Percentiles rank a stretch among this genome's conserved stretches.
phyloP scores from a whole-genome alignment of 1,284 basidiomycete genomes.

The Puccinia brachypodii region DNA sequence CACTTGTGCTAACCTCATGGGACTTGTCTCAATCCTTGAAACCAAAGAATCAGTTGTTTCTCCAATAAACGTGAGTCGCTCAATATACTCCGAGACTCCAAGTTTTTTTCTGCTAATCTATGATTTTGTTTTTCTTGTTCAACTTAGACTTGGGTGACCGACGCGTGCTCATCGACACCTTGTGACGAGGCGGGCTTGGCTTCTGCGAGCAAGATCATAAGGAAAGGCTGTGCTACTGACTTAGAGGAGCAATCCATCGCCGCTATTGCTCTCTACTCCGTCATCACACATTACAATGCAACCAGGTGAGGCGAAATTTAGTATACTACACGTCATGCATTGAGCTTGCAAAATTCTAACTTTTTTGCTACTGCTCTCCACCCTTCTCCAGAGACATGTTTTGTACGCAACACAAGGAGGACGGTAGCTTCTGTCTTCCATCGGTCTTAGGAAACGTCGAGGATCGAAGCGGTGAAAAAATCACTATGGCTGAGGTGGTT shows the following conservation, averaged over 20 bases:
- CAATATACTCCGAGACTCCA: not conserved
- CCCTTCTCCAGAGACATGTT: not conserved
- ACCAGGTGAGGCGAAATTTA: not conserved
- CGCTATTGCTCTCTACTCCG: not conserved
- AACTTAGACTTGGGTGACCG: constrained; percentile 10
- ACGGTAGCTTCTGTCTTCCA: constrained; percentile 8
- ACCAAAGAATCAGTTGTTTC: not conserved
- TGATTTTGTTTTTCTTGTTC: not conserved
- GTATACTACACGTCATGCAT: not conserved
- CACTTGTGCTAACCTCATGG: constrained; percentile 30
- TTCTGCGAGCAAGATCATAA: not conserved
- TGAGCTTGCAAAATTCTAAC: too few species aligned
- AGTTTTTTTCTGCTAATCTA: not conserved
- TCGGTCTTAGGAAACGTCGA: constrained; percentile 4
- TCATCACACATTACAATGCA: not conserved
- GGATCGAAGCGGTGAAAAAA: not conserved
- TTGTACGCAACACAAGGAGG: constrained; percentile 13
- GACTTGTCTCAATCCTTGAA: constrained; percentile 11
- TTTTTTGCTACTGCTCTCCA: not conserved
- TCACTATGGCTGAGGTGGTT: not conserved
- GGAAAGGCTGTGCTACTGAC: constrained; percentile 9
- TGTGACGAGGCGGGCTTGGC: not conserved
- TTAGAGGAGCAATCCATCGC: constrained; percentile 4
- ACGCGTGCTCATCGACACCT: not conserved
- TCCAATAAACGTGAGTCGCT: constrained; percentile 1